phyloP scores from a whole-genome alignment of 2,329 filamentous ascomycete species.

The Fusarium sp. region DNA sequence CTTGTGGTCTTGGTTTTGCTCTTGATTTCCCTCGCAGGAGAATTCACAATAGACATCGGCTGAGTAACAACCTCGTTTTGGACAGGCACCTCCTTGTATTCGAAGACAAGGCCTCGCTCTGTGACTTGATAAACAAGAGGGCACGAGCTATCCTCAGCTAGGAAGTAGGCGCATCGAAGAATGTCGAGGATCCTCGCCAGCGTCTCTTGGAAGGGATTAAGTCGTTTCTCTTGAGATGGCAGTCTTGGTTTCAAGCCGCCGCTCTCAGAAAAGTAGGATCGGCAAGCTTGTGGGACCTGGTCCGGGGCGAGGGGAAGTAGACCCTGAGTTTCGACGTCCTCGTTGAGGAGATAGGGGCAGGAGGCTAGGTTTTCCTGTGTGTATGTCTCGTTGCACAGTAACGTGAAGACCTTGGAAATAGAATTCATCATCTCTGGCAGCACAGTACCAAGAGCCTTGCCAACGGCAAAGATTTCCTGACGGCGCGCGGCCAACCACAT shows the following conservation, averaged over 20 bases:
- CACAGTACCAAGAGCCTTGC: conserved; percentile 57
- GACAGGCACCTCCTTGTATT: conserved; percentile 42
- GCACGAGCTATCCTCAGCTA: conserved; percentile 55
- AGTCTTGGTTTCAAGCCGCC: conserved; percentile 55
- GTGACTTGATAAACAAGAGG: conserved; percentile 51
- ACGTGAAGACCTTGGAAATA: conserved; percentile 59
- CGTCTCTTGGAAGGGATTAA: conserved; percentile 51
- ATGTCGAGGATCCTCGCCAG: conserved; percentile 61
- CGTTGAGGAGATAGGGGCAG: conserved; percentile 62
- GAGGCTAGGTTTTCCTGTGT: conserved; percentile 51
- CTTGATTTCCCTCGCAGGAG: conserved; percentile 13
- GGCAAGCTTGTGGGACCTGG: conserved; percentile 53
- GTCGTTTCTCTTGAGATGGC: conserved; percentile 46
- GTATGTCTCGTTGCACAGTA: conserved; percentile 59
- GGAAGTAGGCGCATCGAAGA: conserved; percentile 60
- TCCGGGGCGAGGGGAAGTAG: conserved; percentile 55
- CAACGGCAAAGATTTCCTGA: conserved; percentile 58
- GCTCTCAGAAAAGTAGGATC: conserved; percentile 50
- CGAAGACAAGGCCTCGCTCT: conserved; percentile 48
- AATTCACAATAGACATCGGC: conserved; percentile 32
- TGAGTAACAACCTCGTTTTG: conserved; percentile 1
- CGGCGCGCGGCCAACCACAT: conserved; percentile 64
- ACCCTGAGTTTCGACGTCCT: conserved; percentile 61
- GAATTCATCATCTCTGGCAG: conserved; percentile 59
- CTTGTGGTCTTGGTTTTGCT: conserved; percentile 10